Conservation (phyloP, 495 filamentous ascomycete genomes). For the Penicillium parvum region DNA sequence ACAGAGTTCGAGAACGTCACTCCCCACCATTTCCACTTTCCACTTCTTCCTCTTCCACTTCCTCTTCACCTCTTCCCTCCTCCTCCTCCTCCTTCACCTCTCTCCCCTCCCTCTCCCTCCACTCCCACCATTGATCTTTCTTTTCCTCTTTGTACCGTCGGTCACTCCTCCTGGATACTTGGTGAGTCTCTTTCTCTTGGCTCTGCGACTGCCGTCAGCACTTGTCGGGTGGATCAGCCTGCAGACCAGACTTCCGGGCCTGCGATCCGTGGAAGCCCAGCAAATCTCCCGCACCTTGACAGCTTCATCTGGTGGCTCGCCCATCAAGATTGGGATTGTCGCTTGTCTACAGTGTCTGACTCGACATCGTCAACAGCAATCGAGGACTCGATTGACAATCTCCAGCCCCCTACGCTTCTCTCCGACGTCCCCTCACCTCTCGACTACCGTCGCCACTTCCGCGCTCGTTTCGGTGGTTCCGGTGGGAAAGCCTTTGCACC, state of each 20-base stretch:
- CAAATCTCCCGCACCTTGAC: slow-evolving; percentile 40
- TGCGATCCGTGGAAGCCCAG: slow-evolving; percentile 37
- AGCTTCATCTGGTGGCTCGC: slow-evolving; percentile 31
- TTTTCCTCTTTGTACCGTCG: too few species aligned
- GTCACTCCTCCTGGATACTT: too few species aligned
- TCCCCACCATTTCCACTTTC: slow-evolving; percentile 7
- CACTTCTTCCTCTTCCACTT: slow-evolving; percentile 5
- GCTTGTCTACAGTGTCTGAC: not conserved
- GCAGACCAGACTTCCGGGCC: slow-evolving; percentile 21
- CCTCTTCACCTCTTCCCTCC: slow-evolving; percentile 7
- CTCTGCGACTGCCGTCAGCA: too few species aligned
- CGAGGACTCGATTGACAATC: not conserved
- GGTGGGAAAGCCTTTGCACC: slow-evolving; percentile 1
- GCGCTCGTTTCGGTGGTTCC: slow-evolving; percentile 9
- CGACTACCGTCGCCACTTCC: slow-evolving; percentile 9
- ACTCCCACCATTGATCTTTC: too few species aligned
- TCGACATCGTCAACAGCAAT: not conserved
- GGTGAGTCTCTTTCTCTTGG: too few species aligned
- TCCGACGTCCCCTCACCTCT: not conserved
- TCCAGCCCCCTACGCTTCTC: not conserved
- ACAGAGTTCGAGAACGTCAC: slow-evolving; percentile 19
- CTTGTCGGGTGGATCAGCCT: slow-evolving; percentile 9
- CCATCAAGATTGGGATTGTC: slow-evolving; percentile 15
- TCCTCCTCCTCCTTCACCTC: not conserved
- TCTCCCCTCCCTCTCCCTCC: too few species aligned